These are phyloP conservation scores for Globisporangium alternatum DNA, from an alignment of 352 stramenopile species.

Conservation along the genomic window DNA sequence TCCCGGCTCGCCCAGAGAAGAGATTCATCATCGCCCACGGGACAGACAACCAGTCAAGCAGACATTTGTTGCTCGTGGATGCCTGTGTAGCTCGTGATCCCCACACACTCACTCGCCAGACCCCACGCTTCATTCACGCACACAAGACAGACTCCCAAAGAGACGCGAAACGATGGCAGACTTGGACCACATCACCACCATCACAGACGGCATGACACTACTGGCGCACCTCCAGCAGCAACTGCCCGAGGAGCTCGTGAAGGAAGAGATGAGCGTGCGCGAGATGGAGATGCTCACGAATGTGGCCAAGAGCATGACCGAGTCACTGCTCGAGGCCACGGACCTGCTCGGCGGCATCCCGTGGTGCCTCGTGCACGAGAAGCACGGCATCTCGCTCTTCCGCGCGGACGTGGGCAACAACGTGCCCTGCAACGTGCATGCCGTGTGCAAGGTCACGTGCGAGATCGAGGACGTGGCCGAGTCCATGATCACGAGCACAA, in stretches of 20 bases:
- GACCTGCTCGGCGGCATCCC: conserved; percentile 69
- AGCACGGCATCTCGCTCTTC: conserved; percentile 83
- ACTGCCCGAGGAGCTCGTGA: background rate
- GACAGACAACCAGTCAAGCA: background rate
- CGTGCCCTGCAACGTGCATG: conserved; percentile 83
- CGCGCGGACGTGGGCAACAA: conserved; percentile 55
- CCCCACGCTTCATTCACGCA: background rate
- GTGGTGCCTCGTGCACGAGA: conserved; percentile 76
- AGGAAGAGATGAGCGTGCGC: conserved; percentile 36
- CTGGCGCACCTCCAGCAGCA: background rate
- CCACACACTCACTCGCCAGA: background rate
- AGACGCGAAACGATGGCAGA: background rate
- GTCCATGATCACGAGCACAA: conserved; percentile 79
- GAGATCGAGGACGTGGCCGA: conserved; percentile 81
- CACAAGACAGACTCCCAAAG: background rate
- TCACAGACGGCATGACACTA: background rate
- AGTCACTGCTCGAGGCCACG: conserved; percentile 69
- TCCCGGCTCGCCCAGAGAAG: background rate
- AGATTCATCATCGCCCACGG: background rate
- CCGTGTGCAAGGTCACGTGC: conserved; percentile 75
- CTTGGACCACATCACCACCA: background rate
- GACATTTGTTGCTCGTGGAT: background rate
- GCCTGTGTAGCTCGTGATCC: too few relatives aligned
- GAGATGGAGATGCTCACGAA: conserved; percentile 70
- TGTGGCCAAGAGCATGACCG: conserved; percentile 79